Conservation (phyloP, 371 early-diverging fungal genomes). For the Lichtheimia hyalospora region DNA sequence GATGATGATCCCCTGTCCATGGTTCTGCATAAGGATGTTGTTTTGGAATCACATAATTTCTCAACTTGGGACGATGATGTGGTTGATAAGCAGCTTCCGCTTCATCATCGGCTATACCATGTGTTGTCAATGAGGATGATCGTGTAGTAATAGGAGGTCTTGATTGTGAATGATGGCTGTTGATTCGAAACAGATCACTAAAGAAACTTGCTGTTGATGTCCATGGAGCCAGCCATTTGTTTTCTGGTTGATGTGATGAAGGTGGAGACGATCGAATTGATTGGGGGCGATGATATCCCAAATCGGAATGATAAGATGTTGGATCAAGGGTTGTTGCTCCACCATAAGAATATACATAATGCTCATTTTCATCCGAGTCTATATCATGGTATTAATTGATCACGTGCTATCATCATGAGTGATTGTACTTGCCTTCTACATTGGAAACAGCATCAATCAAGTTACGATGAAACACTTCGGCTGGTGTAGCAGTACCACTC, state of each 20-base stretch:
- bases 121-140: not conserved
- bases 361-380: slow-evolving; percentile 54
- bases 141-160: slow-evolving; percentile 1
- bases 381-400: not conserved
- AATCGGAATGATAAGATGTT: slow-evolving; percentile 9
- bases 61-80: slow-evolving; percentile 24
- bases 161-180: slow-evolving; percentile 8
- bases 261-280: slow-evolving; percentile 20
- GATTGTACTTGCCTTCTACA: slow-evolving; percentile 25
- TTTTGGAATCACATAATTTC: slow-evolving; percentile 30
- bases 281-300: slow-evolving; percentile 16
- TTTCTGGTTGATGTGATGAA: slow-evolving; percentile 4
- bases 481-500: slow-evolving; percentile 33
- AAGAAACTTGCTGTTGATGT: slow-evolving; percentile 8
- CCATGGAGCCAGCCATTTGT: not conserved
- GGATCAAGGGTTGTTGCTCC: slow-evolving; percentile 11
- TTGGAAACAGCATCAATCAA: slow-evolving; percentile 40
- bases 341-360: slow-evolving; percentile 46
- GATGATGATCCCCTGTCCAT: slow-evolving; percentile 4
- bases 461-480: slow-evolving; percentile 39
- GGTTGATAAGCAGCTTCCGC: not conserved
- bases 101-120: slow-evolving; percentile 1
- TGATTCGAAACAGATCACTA: slow-evolving; percentile 12
- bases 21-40: slow-evolving; percentile 6
- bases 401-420: not conserved